Evolutionary conservation across 1,284 basidiomycete genomes (phyloP), one percentile per base, ranked within the genome.

Genomic region (Cronartium ribicola): DNA sequence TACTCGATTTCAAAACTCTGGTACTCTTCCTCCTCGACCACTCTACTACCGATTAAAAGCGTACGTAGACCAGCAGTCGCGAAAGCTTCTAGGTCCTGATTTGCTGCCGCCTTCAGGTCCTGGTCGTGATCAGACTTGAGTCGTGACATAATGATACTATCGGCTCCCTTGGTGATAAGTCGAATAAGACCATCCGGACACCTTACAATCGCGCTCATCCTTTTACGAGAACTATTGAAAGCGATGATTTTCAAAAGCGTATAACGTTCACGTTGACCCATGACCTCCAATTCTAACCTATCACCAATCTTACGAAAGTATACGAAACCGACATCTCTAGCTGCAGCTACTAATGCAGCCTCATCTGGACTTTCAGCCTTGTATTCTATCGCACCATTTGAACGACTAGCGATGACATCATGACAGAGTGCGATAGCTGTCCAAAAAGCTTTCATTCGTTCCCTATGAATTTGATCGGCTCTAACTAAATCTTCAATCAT

Each of bases 311-410:
- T 89, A 76, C 85, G 85, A 63, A 96, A 83, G 81, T 97, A 98
- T 0, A 92, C 91, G 80, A 96, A 97, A 0, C 94, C 95, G 13
- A 89, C 89, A 80, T 97, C 95, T 55, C 94, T 85, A 8, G 95
- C 94, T 10, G 91, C 93, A 48, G 87, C 88, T 3, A 98, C 94
- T 22, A 98, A 85, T 3, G 95, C 94, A 10, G 93, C 91, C 81
- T 98, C 95, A 80, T 98, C 94, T 0, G 93, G 92, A 3, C 89
- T 91, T 82, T 98, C 93, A 6, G 94, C 94, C 83, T 98, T 97
- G 85, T 97, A 98, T 73, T 91, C 88, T 77, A 98, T 82, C 4
- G 84, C 81, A 59, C 84, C 83, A 71, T 94, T 91, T 13, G 80
- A 79, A 20, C 80, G 78, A 70, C 83, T 82, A 0, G 91, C 85